Conservation (phyloP, 768 basidiomycete genomes). For the Boletellus emodensis region DNA sequence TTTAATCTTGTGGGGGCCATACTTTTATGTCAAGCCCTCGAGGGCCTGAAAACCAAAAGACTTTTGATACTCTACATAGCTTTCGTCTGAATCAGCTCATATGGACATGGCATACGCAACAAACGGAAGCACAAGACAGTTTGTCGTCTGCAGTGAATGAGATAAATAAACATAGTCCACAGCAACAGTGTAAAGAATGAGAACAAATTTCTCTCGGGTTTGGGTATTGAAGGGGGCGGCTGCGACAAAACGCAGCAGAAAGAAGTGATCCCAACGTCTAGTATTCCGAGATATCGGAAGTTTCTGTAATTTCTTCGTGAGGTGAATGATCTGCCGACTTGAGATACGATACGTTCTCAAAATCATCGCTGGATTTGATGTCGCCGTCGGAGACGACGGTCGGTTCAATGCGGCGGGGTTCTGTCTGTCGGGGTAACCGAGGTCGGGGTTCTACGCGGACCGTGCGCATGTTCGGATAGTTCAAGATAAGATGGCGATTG, state of each 20-base stretch:
- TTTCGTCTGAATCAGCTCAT: background rate
- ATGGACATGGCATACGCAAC: conserved; percentile 1
- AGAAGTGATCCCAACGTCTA: conserved; percentile 14
- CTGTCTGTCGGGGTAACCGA: conserved; percentile 20
- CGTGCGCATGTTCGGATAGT: conserved; percentile 51
- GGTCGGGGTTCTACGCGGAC: conserved; percentile 33
- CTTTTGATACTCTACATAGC: background rate
- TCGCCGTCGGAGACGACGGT: conserved; percentile 31
- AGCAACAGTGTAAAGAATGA: conserved; percentile 10
- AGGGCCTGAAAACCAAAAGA: background rate
- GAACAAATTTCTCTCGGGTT: conserved; percentile 10
- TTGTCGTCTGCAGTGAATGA: conserved; percentile 4
- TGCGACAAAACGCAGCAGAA: conserved; percentile 6
- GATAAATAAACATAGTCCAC: conserved; percentile 23
- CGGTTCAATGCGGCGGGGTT: conserved; percentile 31
- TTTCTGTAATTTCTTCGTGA: conserved; percentile 23
- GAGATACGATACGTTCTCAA: conserved; percentile 23
- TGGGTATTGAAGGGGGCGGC: conserved; percentile 7
- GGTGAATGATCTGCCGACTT: conserved; percentile 24
- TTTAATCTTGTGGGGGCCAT: background rate
- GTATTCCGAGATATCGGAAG: conserved; percentile 30
- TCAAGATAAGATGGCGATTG: conserved; percentile 54
- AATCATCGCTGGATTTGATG: conserved; percentile 27
- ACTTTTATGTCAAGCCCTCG: background rate
- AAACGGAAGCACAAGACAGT: conserved; percentile 1